Base-by-base conservation (phyloP, 345 rosid species). In the Turritis glabra region DNA sequence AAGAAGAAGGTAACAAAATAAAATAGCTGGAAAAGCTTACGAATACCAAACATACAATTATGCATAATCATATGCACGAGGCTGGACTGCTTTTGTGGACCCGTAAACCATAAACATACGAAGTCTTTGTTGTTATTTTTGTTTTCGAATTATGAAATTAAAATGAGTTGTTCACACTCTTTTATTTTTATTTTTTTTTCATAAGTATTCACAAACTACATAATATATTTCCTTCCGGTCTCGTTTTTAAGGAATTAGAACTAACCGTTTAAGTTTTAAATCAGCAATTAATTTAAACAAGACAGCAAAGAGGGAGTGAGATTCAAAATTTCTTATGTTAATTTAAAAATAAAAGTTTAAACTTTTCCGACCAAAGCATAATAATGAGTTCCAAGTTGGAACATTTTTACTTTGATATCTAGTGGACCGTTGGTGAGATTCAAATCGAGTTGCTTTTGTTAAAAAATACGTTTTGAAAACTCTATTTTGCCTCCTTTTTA, bases 391-490 rank as follows among this genome's bases (percentile, higher is more conserved):
- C 14, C 56, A 32, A 46, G 57, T 33, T 55, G 50, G 40, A 32
- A 43, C 47, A 5, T 25, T 5, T 37, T 29, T 5, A 41, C 7
- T 63, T 64, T 54, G 7, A 73, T 44, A 29, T 53, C 9, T 35
- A 56, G 57, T 57, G 40, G 65, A 66, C 72, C 78, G 52, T 66
- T 74, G 78, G 67, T 46, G 43, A 11, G 23, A 56, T 74, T 66
- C 41, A 57, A 37, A 57, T 55, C 7, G 52, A 17, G 44, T 64
- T 52, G 6, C 53, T 27, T 35, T 55, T 19, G 15, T 73, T 53
- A 51, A 14, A 73, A 29, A 5, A 4, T 52, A n/a, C n/a, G 18
- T 19, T n/a, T 51, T 50, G n/a, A 35, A 60, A 41, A 18, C 29
- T 25, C 17, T 32, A 17, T 27, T 55, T 10, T 30, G 29, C 23